These are phyloP conservation scores for Dendrobium chrysotoxum DNA, from an alignment of 106 monocot genomes.

Conservation along the genomic window DNA sequence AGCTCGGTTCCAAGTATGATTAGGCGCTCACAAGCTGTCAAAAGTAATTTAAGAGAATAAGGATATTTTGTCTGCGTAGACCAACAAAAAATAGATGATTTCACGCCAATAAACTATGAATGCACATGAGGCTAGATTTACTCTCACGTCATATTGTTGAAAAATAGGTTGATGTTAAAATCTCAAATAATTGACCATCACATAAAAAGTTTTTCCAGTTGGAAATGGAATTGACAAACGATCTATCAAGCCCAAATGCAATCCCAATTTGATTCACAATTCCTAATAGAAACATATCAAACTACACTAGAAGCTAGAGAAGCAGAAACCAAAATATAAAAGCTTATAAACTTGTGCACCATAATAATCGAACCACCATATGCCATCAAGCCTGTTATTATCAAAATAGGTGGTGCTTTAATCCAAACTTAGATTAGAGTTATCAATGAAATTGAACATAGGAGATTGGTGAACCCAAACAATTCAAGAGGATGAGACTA, in stretches of 20 bases:
- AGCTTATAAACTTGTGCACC: background rate
- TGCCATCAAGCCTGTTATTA: background rate
- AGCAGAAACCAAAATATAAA: too few relatives aligned
- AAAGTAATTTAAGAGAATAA: background rate
- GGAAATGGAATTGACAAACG: background rate
- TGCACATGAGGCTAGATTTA: background rate
- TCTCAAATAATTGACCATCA: background rate
- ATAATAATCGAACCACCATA: background rate
- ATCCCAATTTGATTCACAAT: background rate
- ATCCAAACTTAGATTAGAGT: background rate
- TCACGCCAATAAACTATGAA: background rate
- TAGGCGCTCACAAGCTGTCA: slow-evolving; percentile 58
- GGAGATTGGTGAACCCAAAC: background rate
- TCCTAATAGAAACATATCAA: background rate
- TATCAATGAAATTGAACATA: background rate
- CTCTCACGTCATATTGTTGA: background rate
- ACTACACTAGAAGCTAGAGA: background rate
- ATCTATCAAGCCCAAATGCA: too few relatives aligned
- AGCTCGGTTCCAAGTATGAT: slow-evolving; percentile 30
- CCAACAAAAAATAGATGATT: background rate
- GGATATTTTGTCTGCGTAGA: background rate
- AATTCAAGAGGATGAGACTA: background rate
- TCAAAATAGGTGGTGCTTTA: background rate
- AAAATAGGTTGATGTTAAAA: background rate
- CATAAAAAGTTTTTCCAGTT: background rate